phyloP scores from a whole-genome alignment of 768 basidiomycete species.

The Mycena vulgaris region DNA sequence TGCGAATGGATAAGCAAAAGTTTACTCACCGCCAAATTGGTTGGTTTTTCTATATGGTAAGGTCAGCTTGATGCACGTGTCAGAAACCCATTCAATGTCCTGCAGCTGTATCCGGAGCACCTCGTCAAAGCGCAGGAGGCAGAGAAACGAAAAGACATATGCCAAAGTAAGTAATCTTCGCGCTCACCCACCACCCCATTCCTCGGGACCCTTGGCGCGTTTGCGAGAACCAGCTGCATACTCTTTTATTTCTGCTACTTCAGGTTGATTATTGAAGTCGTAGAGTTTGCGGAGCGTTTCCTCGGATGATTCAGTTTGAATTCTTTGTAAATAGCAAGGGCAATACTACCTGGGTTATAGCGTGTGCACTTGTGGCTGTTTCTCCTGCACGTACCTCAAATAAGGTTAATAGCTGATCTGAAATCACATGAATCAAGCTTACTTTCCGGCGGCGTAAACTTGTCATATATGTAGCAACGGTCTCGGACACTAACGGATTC shows the following conservation, averaged over 20 bases:
- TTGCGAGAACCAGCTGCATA: background rate
- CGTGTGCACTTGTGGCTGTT: conserved; percentile 35
- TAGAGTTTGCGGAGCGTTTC: conserved; percentile 1
- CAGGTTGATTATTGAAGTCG: conserved; percentile 32
- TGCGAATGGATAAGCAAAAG: background rate
- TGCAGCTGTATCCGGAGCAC: conserved; percentile 49
- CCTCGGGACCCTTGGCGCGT: conserved; percentile 1
- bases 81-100: conserved; percentile 40
- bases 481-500: conserved; percentile 29
- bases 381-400: conserved; percentile 37
- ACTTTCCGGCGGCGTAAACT: no score
- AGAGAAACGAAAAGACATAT: conserved; percentile 36
- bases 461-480: conserved; percentile 8
- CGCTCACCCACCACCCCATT: conserved; percentile 49
- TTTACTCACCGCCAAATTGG: background rate
- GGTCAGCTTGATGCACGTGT: conserved; percentile 28
- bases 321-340: background rate
- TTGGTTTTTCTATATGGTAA: background rate
- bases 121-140: conserved; percentile 51
- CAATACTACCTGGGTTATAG: conserved; percentile 34
- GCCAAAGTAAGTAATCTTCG: conserved; percentile 43
- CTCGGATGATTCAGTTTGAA: background rate
- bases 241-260: background rate
- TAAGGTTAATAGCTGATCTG: background rate
- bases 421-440: no score